These are phyloP conservation scores for Eucommia ulmoides DNA, from an alignment of 257 asterid species.

Conservation along the genomic window DNA sequence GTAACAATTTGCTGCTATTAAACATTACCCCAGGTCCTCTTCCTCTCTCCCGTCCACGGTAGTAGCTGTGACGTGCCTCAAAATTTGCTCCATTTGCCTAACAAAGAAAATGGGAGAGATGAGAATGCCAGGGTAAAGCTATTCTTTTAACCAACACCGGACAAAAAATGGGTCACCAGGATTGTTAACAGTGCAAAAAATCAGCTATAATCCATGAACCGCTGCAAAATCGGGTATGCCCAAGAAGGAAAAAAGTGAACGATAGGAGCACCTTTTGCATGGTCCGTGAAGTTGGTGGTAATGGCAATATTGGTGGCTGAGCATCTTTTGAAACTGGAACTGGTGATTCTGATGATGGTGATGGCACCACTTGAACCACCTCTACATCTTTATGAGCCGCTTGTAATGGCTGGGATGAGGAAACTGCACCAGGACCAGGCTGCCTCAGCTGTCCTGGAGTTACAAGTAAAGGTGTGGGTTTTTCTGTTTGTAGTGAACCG, in stretches of 20 bases:
- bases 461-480: conserved; percentile 44
- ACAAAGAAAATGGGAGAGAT: not conserved
- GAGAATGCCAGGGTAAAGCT: not conserved
- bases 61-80: not conserved
- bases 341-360: conserved; percentile 33
- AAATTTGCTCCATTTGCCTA: not conserved
- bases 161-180: not conserved
- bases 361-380: conserved; percentile 61
- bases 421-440: conserved; percentile 37
- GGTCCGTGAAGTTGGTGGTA: conserved; percentile 48
- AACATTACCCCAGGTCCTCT: not conserved
- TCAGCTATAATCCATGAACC: not conserved
- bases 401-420: conserved; percentile 37
- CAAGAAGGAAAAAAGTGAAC: not conserved
- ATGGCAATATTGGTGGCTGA: conserved; percentile 81
- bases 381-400: conserved; percentile 79
- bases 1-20: not conserved
- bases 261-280: conserved; percentile 42
- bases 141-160: not conserved
- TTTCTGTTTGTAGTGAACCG: conserved; percentile 32
- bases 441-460: conserved; percentile 89
- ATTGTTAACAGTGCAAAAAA: not conserved
- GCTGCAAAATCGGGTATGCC: not conserved
- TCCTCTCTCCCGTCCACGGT: not conserved
- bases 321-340: conserved; percentile 45